phyloP scores from a whole-genome alignment of 768 basidiomycete genomes.

The Collybiopsis luxurians region DNA sequence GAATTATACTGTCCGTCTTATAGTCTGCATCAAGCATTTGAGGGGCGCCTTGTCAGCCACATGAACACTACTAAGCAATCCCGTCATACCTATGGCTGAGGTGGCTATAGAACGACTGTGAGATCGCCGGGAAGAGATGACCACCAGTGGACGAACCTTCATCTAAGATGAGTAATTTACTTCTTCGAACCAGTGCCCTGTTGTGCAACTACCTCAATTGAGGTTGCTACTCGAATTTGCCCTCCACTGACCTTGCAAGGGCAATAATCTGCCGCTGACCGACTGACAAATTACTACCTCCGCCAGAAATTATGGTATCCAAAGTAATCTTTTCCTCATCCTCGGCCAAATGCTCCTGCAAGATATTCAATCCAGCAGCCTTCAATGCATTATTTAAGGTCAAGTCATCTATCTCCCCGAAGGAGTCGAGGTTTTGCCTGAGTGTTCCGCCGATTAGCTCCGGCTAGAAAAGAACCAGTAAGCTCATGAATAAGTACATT shows the following conservation, averaged over 20 bases:
- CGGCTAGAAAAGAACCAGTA: constrained; percentile 30
- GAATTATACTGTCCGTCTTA: constrained; percentile 61
- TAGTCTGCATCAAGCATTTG: no score
- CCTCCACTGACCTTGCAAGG: constrained; percentile 57
- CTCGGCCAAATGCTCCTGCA: constrained; percentile 24
- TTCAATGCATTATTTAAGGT: constrained; percentile 44
- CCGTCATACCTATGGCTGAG: no score
- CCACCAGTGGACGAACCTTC: no score
- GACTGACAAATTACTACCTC: constrained; percentile 68
- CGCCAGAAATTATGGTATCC: constrained; percentile 55
- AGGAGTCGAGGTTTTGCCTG: constrained; percentile 58
- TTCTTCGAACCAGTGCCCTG: no score
- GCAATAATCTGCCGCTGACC: constrained; percentile 69
- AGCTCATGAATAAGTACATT: background rate
- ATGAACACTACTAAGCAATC: no score
- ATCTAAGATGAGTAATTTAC: no score
- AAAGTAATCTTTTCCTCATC: constrained; percentile 39
- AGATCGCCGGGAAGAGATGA: no score
- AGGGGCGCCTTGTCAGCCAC: no score
- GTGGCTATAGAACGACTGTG: no score
- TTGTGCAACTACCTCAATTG: no score
- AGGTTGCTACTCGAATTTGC: no score
- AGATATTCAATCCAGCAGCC: constrained; percentile 39
- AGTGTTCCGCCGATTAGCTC: constrained; percentile 54
- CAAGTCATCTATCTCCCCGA: constrained; percentile 51